phyloP scores from a whole-genome alignment of 768 basidiomycete species.

The Tulasnella sp. region DNA sequence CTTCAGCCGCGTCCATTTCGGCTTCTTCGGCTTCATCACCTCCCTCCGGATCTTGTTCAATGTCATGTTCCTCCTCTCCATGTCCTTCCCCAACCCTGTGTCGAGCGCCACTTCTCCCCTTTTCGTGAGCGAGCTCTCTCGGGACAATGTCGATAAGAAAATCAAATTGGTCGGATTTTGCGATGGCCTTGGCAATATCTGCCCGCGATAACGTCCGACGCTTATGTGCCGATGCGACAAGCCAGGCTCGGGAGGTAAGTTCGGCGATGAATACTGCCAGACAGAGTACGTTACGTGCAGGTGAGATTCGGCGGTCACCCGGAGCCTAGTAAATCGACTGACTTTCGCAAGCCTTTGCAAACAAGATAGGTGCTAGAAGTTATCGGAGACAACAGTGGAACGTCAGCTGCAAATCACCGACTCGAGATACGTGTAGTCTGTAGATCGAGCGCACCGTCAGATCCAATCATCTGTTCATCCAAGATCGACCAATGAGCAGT shows the following conservation, averaged over 20 bases:
- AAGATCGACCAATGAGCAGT: constrained; percentile 1
- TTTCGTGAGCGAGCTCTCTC: constrained; percentile 55
- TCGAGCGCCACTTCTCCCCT: constrained; percentile 9
- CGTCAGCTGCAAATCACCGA: neutral
- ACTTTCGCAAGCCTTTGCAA: constrained; percentile 99
- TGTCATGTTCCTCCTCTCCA: neutral
- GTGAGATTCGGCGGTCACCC: constrained; percentile 3
- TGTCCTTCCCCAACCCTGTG: constrained; percentile 1
- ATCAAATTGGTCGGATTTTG: constrained; percentile 94
- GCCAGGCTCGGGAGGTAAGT: constrained; percentile 92
- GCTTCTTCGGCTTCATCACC: constrained; percentile 3
- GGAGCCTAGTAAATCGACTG: constrained; percentile 39
- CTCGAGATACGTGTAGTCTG: neutral
- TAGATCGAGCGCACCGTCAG: constrained; percentile 64
- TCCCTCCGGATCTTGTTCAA: neutral
- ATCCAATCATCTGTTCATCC: constrained; percentile 83
- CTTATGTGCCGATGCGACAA: constrained; percentile 92
- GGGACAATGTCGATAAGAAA: constrained; percentile 96
- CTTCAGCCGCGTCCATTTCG: constrained; percentile 1
- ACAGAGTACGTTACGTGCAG: neutral
- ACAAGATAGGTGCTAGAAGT: constrained; percentile 76
- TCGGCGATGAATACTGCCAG: constrained; percentile 89
- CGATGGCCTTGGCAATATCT: constrained; percentile 89
- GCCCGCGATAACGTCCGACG: constrained; percentile 90
- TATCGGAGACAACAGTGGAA: neutral